These are phyloP conservation scores for Xylariaceae sp. DNA, from an alignment of 2,329 filamentous ascomycete species.

Conservation along the genomic window DNA sequence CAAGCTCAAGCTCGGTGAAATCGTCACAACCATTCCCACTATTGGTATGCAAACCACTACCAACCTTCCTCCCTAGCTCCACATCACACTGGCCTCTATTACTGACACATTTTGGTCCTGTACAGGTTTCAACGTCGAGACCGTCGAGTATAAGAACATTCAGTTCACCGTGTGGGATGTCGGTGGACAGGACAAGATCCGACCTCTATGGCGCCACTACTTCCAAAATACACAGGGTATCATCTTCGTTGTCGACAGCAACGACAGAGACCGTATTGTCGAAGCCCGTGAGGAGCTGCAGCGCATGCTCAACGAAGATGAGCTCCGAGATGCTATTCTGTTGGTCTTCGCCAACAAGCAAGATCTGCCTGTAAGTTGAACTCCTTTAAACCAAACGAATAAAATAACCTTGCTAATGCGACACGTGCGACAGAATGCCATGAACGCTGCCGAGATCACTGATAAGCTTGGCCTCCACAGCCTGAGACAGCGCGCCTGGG, in stretches of 20 bases:
- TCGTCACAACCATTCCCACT: slow-evolving; percentile 98
- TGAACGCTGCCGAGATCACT: slow-evolving; percentile 99
- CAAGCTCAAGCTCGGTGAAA: slow-evolving; percentile 99
- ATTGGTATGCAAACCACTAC: slow-evolving; percentile 71
- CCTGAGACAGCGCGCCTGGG: slow-evolving; percentile 98
- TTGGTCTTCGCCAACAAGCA: slow-evolving; percentile 99
- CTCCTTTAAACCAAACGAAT: background rate
- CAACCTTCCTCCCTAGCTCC: background rate
- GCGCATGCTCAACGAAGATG: slow-evolving; percentile 98
- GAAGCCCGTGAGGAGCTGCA: slow-evolving; percentile 97
- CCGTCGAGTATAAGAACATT: slow-evolving; percentile 99
- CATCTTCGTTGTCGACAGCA: slow-evolving; percentile 99
- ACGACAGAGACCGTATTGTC: slow-evolving; percentile 96
- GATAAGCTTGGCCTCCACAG: slow-evolving; percentile 99
- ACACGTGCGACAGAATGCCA: slow-evolving; percentile 76
- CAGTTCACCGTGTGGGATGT: slow-evolving; percentile 99
- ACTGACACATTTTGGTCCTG: slow-evolving; percentile 31
- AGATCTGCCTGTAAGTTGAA: slow-evolving; percentile 85
- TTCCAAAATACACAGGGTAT: slow-evolving; percentile 99
- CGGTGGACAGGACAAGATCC: slow-evolving; percentile 99
- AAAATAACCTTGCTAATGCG: slow-evolving; percentile 40
- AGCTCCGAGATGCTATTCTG: slow-evolving; percentile 95
- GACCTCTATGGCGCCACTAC: slow-evolving; percentile 99
- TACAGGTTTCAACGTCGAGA: slow-evolving; percentile 98
- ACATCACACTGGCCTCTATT: slow-evolving; percentile 8